Evolutionary conservation across 495 filamentous ascomycete species (phyloP).

Genomic region (Haplographium delicatum): DNA sequence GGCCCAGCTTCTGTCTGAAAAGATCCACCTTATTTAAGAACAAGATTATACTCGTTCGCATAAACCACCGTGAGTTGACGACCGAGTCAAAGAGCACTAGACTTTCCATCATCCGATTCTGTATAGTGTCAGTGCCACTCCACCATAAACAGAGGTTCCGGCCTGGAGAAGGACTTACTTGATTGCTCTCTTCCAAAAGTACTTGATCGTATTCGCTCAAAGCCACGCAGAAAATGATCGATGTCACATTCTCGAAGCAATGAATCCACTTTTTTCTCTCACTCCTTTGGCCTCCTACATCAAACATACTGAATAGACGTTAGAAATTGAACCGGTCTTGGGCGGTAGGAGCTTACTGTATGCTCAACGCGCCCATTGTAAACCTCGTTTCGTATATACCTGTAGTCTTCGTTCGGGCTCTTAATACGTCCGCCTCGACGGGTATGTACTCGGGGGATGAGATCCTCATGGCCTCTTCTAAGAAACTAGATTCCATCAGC

Average conservation of each 20-base stretch:
- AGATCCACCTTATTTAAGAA: slow-evolving; percentile 99
- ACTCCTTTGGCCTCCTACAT: slow-evolving; percentile 93
- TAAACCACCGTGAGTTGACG: slow-evolving; percentile 98
- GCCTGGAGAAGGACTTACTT: slow-evolving; percentile 48
- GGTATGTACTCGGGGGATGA: slow-evolving; percentile 81
- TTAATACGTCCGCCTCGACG: slow-evolving; percentile 85
- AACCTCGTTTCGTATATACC: slow-evolving; percentile 99
- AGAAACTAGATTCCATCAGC: slow-evolving; percentile 62
- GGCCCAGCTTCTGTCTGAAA: slow-evolving; percentile 87
- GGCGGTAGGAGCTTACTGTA: slow-evolving; percentile 67
- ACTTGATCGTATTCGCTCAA: slow-evolving; percentile 98
- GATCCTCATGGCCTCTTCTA: slow-evolving; percentile 87
- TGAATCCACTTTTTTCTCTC: slow-evolving; percentile 99
- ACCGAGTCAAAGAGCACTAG: slow-evolving; percentile 97
- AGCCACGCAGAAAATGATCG: slow-evolving; percentile 99
- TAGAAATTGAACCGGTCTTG: not conserved
- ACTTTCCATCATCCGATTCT: slow-evolving; percentile 99
- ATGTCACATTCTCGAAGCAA: slow-evolving; percentile 99
- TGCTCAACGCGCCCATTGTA: slow-evolving; percentile 95
- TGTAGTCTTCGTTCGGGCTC: slow-evolving; percentile 97
- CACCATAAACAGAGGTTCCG: too few species aligned
- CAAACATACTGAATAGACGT: slow-evolving; percentile 67
- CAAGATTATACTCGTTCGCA: slow-evolving; percentile 95
- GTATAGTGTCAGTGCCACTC: slow-evolving; percentile 17
- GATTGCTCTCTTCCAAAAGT: slow-evolving; percentile 91